Conservation (phyloP, 2,329 filamentous ascomycete genomes). For the Chalara sp. region DNA sequence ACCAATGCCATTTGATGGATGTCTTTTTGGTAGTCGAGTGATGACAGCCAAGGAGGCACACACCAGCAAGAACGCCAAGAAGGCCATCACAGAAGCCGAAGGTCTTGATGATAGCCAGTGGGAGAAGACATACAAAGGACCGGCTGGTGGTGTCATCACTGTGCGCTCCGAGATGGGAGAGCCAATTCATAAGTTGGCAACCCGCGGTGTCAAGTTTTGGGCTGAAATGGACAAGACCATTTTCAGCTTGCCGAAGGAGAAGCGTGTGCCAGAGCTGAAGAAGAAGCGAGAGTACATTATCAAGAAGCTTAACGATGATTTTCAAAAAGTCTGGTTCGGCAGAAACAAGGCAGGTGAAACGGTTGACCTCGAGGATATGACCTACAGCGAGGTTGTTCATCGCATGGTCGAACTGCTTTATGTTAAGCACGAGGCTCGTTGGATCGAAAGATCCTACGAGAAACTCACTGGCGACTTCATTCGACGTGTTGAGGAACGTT, state of each 20-base stretch:
- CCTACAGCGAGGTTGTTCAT: constrained; percentile 79
- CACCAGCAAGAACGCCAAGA: constrained; percentile 80
- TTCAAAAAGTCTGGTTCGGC: constrained; percentile 96
- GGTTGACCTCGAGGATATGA: constrained; percentile 92
- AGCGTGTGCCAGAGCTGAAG: constrained; percentile 79
- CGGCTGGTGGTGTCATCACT: constrained; percentile 89
- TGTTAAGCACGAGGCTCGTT: constrained; percentile 81
- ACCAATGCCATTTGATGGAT: constrained; percentile 90
- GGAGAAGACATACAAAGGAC: constrained; percentile 90
- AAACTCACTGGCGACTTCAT: constrained; percentile 92
- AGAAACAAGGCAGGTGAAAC: constrained; percentile 73
- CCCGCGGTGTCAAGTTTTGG: constrained; percentile 94
- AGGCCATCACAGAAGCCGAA: constrained; percentile 80
- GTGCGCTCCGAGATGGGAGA: constrained; percentile 99
- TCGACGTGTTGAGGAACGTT: constrained; percentile 92
- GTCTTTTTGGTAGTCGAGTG: constrained; percentile 84
- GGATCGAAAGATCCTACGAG: constrained; percentile 82
- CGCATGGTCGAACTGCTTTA: constrained; percentile 88
- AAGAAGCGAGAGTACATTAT: constrained; percentile 89
- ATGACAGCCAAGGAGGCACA: constrained; percentile 93
- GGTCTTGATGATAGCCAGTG: constrained; percentile 78
- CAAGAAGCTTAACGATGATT: constrained; percentile 91
- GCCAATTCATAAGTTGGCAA: constrained; percentile 97
- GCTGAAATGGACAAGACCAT: constrained; percentile 99
- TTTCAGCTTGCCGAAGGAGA: constrained; percentile 87